Base-by-base conservation (phyloP, 2,329 filamentous ascomycete species). In the Aspergillus uvarum region DNA sequence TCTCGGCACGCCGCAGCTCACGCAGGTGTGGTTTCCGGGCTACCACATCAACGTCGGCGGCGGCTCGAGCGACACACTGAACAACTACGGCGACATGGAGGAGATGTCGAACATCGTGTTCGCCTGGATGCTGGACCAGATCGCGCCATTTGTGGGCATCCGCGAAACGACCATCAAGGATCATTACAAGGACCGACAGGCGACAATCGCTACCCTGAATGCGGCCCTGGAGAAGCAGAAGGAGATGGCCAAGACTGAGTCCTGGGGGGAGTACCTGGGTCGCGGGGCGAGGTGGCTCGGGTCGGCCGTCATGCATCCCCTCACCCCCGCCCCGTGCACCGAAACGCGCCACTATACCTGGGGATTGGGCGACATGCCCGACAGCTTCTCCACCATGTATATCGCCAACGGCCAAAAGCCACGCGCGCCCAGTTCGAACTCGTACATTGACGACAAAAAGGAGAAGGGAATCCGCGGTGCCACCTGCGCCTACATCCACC, bases 11-110 rank as follows among this genome's bases (percentile, higher is more conserved):
- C 65, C 70, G 19, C 70, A 65, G 29, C 69, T 84, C 24, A 76
- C 78, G 21, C 82, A 85, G 67, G 80, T 81, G 8, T 85, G 83
- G 83, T 85, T 85, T 59, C 82, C 82, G 0, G 83, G 83, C 11
- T 78, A 76, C 31, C 83, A 85, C 64, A 76, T 78, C 12, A 82
- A 84, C 59, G 71, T 83, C 2, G 83, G 83, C 3, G 83, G 82
- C 26, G 80, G 81, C 0, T 79, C 77, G 48, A 56, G 53, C 4
- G 70, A 73, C 22, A 67, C 70, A 6, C 48, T 68, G n/a, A 47
- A 56, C 12, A 58, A 67, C 16, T 51, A 64, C 12, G 62, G 66
- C 4, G 59, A 70, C 32, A 65, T 69, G 64, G 68, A 70, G 47
- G 65, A 68, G 24, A 67, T 68, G 66, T 66, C 66, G 4, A 64